phyloP scores from a whole-genome alignment of 23 red algal species.

The Pyropia yezoensis region DNA sequence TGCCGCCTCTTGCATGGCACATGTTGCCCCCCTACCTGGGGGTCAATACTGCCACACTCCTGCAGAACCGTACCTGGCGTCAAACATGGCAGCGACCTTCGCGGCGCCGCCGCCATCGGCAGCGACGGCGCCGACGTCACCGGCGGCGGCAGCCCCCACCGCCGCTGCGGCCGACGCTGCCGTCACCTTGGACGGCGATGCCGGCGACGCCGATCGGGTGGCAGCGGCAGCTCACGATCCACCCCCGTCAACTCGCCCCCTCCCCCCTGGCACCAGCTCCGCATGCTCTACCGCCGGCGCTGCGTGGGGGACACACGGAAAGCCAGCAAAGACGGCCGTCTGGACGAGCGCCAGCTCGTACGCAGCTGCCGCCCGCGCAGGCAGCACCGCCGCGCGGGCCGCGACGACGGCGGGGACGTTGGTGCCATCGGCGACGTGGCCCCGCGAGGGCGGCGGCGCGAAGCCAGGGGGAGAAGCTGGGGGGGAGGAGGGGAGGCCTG shows the following conservation, averaged over 20 bases:
- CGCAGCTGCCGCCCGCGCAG: constrained; percentile 7
- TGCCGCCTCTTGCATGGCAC: too few species aligned
- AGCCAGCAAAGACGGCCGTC: constrained; percentile 48
- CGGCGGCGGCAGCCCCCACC: constrained; percentile 3
- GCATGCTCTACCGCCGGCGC: constrained; percentile 39
- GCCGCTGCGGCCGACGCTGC: not conserved
- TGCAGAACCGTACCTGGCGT: constrained; percentile 31
- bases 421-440: constrained; percentile 31
- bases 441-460: constrained; percentile 43
- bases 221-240: constrained; percentile 3
- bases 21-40: too few species aligned
- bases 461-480: not conserved
- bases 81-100: constrained; percentile 1
- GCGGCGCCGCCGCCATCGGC: too few species aligned
- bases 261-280: constrained; percentile 4
- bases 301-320: constrained; percentile 49
- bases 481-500: not conserved
- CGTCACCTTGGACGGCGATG: too few species aligned
- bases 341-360: constrained; percentile 61
- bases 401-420: constrained; percentile 23
- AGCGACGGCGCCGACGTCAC: constrained; percentile 7
- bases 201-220: too few species aligned
- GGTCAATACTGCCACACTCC: too few species aligned
- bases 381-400: constrained; percentile 25
- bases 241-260: not conserved